Conservation (phyloP, 1,284 basidiomycete species). For the Lignosus rhinocerotis region DNA sequence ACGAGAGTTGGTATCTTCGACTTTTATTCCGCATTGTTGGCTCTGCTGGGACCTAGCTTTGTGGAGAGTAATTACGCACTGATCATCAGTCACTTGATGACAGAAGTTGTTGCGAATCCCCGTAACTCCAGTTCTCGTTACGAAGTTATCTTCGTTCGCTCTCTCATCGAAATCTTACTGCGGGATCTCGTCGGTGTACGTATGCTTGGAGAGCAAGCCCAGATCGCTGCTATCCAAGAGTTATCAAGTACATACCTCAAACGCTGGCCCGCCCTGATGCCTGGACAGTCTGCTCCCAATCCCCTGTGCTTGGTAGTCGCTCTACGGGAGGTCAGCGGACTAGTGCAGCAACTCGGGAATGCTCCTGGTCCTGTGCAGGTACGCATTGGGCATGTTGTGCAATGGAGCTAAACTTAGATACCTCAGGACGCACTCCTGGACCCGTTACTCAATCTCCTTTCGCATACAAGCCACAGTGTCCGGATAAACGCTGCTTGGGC, state of each 20-base stretch:
- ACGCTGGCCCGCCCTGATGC: slow-evolving; percentile 92
- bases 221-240: slow-evolving; percentile 90
- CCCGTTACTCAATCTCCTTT: slow-evolving; percentile 81
- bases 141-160: slow-evolving; percentile 75
- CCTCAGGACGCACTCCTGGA: slow-evolving; percentile 81
- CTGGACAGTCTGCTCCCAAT: slow-evolving; percentile 74
- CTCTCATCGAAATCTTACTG: slow-evolving; percentile 75
- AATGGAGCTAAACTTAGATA: neutral
- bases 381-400: slow-evolving; percentile 11
- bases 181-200: slow-evolving; percentile 86
- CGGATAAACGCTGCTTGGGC: slow-evolving; percentile 88
- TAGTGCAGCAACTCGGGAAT: slow-evolving; percentile 90
- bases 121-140: slow-evolving; percentile 62
- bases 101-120: slow-evolving; percentile 68
- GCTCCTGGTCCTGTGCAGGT: slow-evolving; percentile 87
- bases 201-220: slow-evolving; percentile 90
- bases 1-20: slow-evolving; percentile 86
- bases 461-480: slow-evolving; percentile 86
- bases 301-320: slow-evolving; percentile 76
- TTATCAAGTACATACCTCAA: slow-evolving; percentile 81
- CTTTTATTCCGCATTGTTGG: slow-evolving; percentile 82
- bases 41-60: slow-evolving; percentile 74
- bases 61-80: slow-evolving; percentile 84
- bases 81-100: slow-evolving; percentile 78
- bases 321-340: slow-evolving; percentile 81